phyloP scores from a whole-genome alignment of 2,329 filamentous ascomycete genomes.

The Hawksworthiomyces lignivorus region DNA sequence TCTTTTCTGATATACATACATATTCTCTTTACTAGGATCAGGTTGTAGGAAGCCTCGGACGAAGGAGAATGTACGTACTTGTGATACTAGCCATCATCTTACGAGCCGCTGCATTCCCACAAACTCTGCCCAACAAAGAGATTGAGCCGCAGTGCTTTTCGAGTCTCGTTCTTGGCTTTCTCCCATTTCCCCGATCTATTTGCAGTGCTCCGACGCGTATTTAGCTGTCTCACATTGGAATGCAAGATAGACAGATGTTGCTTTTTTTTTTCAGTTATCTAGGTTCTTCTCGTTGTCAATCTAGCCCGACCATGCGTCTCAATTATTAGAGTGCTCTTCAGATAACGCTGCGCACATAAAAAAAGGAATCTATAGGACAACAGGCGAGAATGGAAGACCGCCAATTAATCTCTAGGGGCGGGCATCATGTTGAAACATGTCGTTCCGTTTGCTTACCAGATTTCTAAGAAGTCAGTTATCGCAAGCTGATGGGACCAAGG shows the following conservation, averaged over 20 bases:
- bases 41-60: too few relatives aligned
- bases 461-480: too few relatives aligned
- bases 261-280: not conserved
- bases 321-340: not conserved
- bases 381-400: slow-evolving; percentile 4
- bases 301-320: not conserved
- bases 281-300: not conserved
- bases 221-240: slow-evolving; percentile 9
- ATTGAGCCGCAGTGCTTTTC: not conserved
- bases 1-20: not conserved
- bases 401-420: slow-evolving; percentile 1
- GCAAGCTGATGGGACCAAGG: too few relatives aligned
- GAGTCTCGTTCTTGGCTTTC: too few relatives aligned
- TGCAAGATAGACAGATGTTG: not conserved
- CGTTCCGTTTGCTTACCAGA: slow-evolving; percentile 4
- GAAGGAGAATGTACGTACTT: too few relatives aligned
- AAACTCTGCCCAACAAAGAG: too few relatives aligned
- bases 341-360: too few relatives aligned
- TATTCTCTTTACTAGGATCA: too few relatives aligned
- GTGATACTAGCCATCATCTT: too few relatives aligned
- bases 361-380: too few relatives aligned
- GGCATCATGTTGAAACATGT: slow-evolving; percentile 4
- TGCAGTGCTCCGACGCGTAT: slow-evolving; percentile 1
- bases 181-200: too few relatives aligned
- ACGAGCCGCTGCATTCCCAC: too few relatives aligned